Base-by-base conservation (phyloP, 2,329 filamentous ascomycete species). In the Penicillium concentricum region DNA sequence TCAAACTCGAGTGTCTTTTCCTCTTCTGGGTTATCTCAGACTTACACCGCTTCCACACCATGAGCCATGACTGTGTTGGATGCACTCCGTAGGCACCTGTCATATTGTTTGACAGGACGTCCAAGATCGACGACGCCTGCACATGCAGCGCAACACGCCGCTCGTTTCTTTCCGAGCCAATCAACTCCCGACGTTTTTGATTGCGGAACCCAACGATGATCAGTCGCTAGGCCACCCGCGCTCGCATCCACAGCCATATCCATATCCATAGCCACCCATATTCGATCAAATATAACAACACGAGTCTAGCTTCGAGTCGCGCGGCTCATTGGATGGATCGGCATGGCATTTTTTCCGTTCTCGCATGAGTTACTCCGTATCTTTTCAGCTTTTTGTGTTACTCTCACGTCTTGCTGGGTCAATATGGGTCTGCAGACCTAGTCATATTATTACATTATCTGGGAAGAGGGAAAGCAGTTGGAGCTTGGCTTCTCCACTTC, bases 41-140 rank as follows among this genome's bases (percentile, higher is more conserved):
- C 20, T 15, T 37, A 46, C 30, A 24, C 50, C 24, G 32, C 41
- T 13, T 38, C 39, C 32, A 37, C 8, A 37, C 18, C 20, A 13
- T n/a, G 9, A 10, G 46, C 24, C 18, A 22, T 20, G 30, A 16
- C 22, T 38, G 18, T 9, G 12, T 50, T 20, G 24, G 6, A 18
- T 42, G 35, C 22, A 39, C 46, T 39, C 24, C 13, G 24, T 28
- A 39, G n/a, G 24, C 22, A 35, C 16, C 16, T 52, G 32, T 38
- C 41, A 48, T 53, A 39, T 48, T 38, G 51, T 15, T 38, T 35
- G 39, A 56, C 12, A 39, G 47, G n/a, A 43, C 16, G 24, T 35
- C 18, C 18, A 51, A 38, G 51, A 54, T 43, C 44, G 32, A 13
- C 32, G 30, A 56, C 26, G 53, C 32, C 43, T 45, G 20, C 53